Evolutionary conservation across 495 filamentous ascomycete species (phyloP).

Genomic region (Neurospora sp.): DNA sequence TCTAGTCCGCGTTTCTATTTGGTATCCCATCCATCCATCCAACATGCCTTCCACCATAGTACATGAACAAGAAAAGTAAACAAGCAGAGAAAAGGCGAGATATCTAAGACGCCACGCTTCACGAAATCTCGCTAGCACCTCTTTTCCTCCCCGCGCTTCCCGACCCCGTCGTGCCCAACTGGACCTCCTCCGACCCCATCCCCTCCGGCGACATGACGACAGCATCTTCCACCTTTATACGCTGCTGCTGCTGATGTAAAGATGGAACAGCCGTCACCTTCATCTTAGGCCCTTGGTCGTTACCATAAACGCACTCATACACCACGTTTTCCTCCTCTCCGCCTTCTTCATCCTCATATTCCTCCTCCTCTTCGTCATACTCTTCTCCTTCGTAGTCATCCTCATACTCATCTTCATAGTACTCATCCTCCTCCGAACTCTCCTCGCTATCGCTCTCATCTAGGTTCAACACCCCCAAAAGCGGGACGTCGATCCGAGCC

Average conservation of each 20-base stretch:
- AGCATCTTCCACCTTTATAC: not conserved
- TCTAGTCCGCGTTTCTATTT: not conserved
- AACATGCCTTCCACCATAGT: not conserved
- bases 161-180: constrained; percentile 11
- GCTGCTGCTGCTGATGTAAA: not conserved
- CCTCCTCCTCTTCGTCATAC: constrained; percentile 21
- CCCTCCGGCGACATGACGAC: not conserved
- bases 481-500: constrained; percentile 21
- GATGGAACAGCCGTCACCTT: not conserved
- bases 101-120: not conserved
- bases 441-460: constrained; percentile 25
- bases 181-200: constrained; percentile 13
- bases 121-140: not conserved
- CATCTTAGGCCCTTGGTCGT: not conserved
- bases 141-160: constrained; percentile 13
- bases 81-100: not conserved
- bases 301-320: not conserved
- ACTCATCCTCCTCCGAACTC: constrained; percentile 2
- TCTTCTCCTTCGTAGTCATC: constrained; percentile 9
- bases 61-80: not conserved
- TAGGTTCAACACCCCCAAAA: constrained; percentile 22
- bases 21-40: not conserved
- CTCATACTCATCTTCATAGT: constrained; percentile 9
- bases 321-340: constrained; percentile 6
- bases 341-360: constrained; percentile 14